phyloP scores from a whole-genome alignment of 73 alveolate species.

The Paramecium biaurelia region DNA sequence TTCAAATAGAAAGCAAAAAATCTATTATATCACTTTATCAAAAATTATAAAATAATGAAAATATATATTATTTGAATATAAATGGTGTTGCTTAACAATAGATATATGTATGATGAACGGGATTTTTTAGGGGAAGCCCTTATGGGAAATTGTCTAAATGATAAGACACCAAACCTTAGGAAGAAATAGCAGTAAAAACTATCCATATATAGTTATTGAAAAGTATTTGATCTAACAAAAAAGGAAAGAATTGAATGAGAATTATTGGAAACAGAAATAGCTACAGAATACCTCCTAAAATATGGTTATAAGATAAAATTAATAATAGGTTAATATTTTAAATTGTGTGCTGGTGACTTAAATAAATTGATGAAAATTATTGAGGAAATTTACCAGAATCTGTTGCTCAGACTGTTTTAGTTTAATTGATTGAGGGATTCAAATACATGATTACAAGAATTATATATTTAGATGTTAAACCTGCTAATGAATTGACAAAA shows the following conservation, averaged over 20 bases:
- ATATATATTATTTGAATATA: background rate
- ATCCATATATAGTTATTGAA: background rate
- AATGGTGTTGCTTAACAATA: background rate
- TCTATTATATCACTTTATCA: background rate
- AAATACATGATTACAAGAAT: too few relatives aligned
- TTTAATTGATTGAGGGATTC: too few relatives aligned
- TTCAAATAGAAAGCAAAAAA: too few relatives aligned
- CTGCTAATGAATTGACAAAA: too few relatives aligned
- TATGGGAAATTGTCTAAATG: constrained; percentile 18
- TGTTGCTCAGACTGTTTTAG: too few relatives aligned
- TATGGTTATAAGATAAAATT: too few relatives aligned
- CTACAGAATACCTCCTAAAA: background rate
- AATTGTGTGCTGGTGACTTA: constrained; percentile 49
- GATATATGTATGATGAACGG: constrained; percentile 18
- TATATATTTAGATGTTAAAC: too few relatives aligned
- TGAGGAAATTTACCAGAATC: too few relatives aligned
- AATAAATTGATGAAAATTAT: background rate
- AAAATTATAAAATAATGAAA: background rate
- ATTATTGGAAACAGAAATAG: background rate
- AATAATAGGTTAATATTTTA: background rate
- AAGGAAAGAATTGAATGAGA: background rate
- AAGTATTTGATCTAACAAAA: background rate
- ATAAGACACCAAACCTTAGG: too few relatives aligned
- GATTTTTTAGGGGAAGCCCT: constrained; percentile 13
- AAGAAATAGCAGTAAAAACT: constrained; percentile 19